Base-by-base conservation (phyloP, 2,329 filamentous ascomycete species). In the Trichoderma semiorbis region DNA sequence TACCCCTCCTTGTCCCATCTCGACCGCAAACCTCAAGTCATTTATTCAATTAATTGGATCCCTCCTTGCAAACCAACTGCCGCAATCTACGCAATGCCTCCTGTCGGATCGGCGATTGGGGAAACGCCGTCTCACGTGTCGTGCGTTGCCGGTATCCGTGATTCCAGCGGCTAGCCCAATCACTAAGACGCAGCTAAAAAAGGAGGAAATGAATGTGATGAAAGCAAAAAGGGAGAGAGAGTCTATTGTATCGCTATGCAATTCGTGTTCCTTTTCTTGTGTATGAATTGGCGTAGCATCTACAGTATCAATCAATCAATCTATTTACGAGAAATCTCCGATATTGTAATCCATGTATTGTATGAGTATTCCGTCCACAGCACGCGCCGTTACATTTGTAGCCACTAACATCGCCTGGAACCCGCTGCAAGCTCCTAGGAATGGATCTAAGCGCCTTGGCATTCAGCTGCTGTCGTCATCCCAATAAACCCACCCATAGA, bases 401-500 rank as follows among this genome's bases (percentile, higher is more conserved):
- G n/a, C 21, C 21, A 30, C 28, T 32, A 26, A 28, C 26, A 28
- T 30, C 28, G 14, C n/a, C 7, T 14, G 21, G 32, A 14, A 34
- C 26, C 39, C 34, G 32, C 34, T 63, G 61, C 24, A 24, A 53
- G 62, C 24, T 67, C 50, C 10, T 21, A 43, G 39, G 64, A 16
- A 47, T 18, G 16, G 16, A 43, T 26, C 36, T 24, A 61, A 62
- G 66, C 55, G 66, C 39, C 66, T 69, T 69, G 66, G 66, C 66
- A 69, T 47, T 69, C 47, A n/a, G 36, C 36, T 32, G 66, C 39
- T 69, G 66, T 61, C 66, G 66, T 69, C 66, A 69, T 69, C 66
- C 16, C 39, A n/a, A 8, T 18, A 43, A 36, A 43, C 39, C 39
- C 16, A 61, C 28, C 18, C 16, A 21, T 12, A n/a, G 18, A 34